Conservation (phyloP, 2,329 filamentous ascomycete genomes). For the Fusarium buxicola region DNA sequence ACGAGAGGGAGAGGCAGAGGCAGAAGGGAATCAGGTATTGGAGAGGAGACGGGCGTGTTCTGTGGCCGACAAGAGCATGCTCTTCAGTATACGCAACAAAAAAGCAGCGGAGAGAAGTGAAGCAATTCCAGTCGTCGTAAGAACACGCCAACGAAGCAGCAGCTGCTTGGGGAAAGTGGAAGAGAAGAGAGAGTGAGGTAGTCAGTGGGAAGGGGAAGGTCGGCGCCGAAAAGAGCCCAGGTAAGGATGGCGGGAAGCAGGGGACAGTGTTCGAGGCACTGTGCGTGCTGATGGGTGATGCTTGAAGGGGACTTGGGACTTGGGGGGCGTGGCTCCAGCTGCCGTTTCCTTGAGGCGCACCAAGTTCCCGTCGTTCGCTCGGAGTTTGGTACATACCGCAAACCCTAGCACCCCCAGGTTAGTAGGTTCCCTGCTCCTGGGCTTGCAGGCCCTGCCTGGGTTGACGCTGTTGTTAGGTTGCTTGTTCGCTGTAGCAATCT, state of each 20-base stretch:
- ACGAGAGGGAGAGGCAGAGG: slow-evolving; percentile 27
- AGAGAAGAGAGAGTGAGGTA: slow-evolving; percentile 43
- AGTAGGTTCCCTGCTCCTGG: slow-evolving; percentile 3
- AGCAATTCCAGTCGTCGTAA: slow-evolving; percentile 47
- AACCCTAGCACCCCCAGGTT: slow-evolving; percentile 4
- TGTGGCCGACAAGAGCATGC: slow-evolving; percentile 46
- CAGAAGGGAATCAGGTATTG: slow-evolving; percentile 34
- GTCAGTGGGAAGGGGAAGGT: slow-evolving; percentile 39
- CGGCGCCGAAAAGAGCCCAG: slow-evolving; percentile 39
- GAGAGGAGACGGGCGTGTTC: slow-evolving; percentile 40
- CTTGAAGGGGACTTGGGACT: slow-evolving; percentile 20
- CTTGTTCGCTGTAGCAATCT: slow-evolving; percentile 4
- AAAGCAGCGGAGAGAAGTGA: slow-evolving; percentile 40
- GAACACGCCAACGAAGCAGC: slow-evolving; percentile 44
- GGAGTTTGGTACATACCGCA: slow-evolving; percentile 13
- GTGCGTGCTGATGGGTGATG: slow-evolving; percentile 14
- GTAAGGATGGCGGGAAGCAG: slow-evolving; percentile 27
- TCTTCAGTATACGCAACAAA: slow-evolving; percentile 33
- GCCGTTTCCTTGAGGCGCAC: slow-evolving; percentile 35
- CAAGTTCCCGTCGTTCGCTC: slow-evolving; percentile 33
- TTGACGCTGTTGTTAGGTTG: neutral
- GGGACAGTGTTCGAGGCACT: slow-evolving; percentile 22
- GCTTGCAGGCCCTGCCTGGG: slow-evolving; percentile 5
- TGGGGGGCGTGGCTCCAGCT: slow-evolving; percentile 38
- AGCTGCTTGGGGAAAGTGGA: slow-evolving; percentile 41